Evolutionary conservation across 495 filamentous ascomycete genomes (phyloP), one percentile per base, ranked within the genome.

Genomic region (Lepidopterella palustris): DNA sequence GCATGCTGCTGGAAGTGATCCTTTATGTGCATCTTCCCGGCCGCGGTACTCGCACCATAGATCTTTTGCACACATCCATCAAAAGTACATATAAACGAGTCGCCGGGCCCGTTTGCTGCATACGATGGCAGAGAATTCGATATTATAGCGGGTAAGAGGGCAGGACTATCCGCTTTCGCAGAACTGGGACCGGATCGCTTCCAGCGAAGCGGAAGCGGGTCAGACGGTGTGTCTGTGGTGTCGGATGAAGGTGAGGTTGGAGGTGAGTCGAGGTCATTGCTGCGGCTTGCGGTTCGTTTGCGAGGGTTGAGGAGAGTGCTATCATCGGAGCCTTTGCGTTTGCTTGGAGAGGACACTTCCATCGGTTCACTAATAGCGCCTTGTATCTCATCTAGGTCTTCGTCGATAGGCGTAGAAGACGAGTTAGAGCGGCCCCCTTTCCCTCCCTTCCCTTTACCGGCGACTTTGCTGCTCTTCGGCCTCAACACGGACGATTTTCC

Each of bases 41-140:
- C 73, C 31, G 79, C 73, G 11, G 79, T 77, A 47, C 81, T 80
- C 23, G 81, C 84, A 26, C 76, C 79, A 64, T 81, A 78, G 23
- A 89, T 79, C 28, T 84, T 74, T 55, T 84, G 81, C 26, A 69
- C 68, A 69, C 89, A 95, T 26, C 80, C 86, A 31, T 82, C 81
- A 56, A 88, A 79, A 27, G 80, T 79, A 66, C 89, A 95, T 10
- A 73, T 74, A 87, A 88, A 92, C 0, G 80, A 80, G 48, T 87
- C 83, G 47, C 84, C 78, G 6, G 82, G 81, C 0, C 78, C 79
- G 53, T 79, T 75, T 21, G 73, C 73, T 1, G 67, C 73, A 54
- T 68, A 76, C 29, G 73, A 79, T 20, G 75, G 78, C 50, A 77
- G 58, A 49, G 68, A 73, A 39, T 79, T 77, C 39, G 78, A 68